Conservation (phyloP, 768 basidiomycete species). For the Suillus ampliporus region DNA sequence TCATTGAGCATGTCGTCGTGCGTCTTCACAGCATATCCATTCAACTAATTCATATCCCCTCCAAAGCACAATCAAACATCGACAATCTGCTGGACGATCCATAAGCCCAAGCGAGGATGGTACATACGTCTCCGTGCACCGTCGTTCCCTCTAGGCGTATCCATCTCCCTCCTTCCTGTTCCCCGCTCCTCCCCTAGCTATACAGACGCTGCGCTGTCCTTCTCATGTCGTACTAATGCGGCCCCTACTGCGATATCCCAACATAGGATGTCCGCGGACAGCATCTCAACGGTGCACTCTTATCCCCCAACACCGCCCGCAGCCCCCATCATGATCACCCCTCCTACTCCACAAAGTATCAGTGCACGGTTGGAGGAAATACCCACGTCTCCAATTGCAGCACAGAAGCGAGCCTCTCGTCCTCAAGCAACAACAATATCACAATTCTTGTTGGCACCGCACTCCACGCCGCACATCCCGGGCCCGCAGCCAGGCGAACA, state of each 20-base stretch:
- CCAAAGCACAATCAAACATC: conserved; percentile 70
- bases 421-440: conserved; percentile 38
- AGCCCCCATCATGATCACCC: conserved; percentile 33
- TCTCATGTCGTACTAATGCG: conserved; percentile 56
- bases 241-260: conserved; percentile 28
- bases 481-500: conserved; percentile 33
- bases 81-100: conserved; percentile 74
- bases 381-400: conserved; percentile 14
- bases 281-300: conserved; percentile 47
- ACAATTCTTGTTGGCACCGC: conserved; percentile 59
- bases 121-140: conserved; percentile 81
- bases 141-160: conserved; percentile 64
- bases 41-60: neutral
- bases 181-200: conserved; percentile 52
- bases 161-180: conserved; percentile 60
- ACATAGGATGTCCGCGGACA: conserved; percentile 34
- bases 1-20: conserved; percentile 76
- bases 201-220: conserved; percentile 55
- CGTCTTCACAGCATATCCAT: conserved; percentile 30
- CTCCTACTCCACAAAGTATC: conserved; percentile 41
- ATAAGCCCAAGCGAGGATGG: conserved; percentile 83
- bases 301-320: conserved; percentile 63
- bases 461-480: conserved; percentile 44
- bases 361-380: conserved; percentile 32
- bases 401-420: conserved; percentile 16